Conservation (phyloP, 2,329 filamentous ascomycete species). For the Xylariaceae sp. region DNA sequence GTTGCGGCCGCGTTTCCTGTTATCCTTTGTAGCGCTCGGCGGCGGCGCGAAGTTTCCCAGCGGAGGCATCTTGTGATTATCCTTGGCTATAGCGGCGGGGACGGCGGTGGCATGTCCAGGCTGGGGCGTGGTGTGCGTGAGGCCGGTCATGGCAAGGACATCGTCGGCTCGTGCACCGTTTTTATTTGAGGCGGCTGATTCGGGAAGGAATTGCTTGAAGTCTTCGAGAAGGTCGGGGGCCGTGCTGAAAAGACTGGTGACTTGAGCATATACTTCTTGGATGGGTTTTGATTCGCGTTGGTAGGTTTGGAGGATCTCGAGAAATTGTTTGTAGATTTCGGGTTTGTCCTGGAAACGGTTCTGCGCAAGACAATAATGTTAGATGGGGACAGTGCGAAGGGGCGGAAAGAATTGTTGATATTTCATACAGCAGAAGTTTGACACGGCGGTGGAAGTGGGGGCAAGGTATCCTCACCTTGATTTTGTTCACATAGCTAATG, state of each 20-base stretch:
- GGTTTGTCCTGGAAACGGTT: conserved; percentile 95
- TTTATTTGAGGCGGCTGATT: conserved; percentile 64
- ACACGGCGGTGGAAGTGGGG: conserved; percentile 16
- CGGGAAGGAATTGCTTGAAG: conserved; percentile 96
- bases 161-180: conserved; percentile 58
- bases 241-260: conserved; percentile 86
- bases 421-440: conserved; percentile 17
- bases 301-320: conserved; percentile 97
- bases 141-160: conserved; percentile 50
- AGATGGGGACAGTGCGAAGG: conserved; percentile 1
- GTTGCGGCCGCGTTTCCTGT: conserved; percentile 73
- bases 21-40: conserved; percentile 77
- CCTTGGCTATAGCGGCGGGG: conserved; percentile 32
- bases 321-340: conserved; percentile 98
- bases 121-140: conserved; percentile 50
- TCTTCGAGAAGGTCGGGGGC: conserved; percentile 94
- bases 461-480: conserved; percentile 64
- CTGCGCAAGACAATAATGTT: conserved; percentile 40
- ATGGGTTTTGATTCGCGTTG: conserved; percentile 97
- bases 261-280: conserved; percentile 95
- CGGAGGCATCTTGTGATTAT: conserved; percentile 78
- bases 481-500: conserved; percentile 99
- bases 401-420: conserved; percentile 7
- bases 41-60: conserved; percentile 89
- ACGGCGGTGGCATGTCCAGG: conserved; percentile 34